Percentiles rank a stretch among this genome's conserved stretches.
Conservation (phyloP, 768 basidiomycete genomes). For the Russula griseocarnosa region DNA sequence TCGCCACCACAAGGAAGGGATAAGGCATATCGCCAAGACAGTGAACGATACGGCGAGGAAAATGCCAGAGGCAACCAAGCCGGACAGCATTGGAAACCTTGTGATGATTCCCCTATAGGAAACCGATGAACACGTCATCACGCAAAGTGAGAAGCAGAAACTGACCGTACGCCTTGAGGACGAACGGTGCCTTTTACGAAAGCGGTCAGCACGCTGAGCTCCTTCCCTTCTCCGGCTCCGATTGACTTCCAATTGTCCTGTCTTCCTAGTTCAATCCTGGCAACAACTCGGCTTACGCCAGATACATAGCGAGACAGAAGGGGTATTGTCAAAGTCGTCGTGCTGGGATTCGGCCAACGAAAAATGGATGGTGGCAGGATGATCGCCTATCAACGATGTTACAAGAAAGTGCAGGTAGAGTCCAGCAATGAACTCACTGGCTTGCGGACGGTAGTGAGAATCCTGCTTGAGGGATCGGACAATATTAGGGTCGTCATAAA, state of each 20-base stretch:
- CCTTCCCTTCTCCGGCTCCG: conserved; percentile 66
- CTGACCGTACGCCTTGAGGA: conserved; percentile 68
- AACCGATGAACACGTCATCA: conserved; percentile 9
- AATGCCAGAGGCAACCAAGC: conserved; percentile 39
- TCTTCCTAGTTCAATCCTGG: conserved; percentile 70
- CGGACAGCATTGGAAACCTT: conserved; percentile 60
- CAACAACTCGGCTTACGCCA: conserved; percentile 46
- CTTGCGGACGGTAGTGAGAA: conserved; percentile 55
- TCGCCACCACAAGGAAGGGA: conserved; percentile 35
- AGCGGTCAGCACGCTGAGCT: conserved; percentile 63
- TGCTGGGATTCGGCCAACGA: conserved; percentile 40
- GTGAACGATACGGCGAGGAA: conserved; percentile 39
- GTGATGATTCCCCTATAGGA: conserved; percentile 58
- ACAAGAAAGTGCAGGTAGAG: background rate
- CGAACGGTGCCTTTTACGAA: conserved; percentile 57
- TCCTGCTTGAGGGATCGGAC: conserved; percentile 56
- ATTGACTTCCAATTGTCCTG: conserved; percentile 67
- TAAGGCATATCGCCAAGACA: conserved; percentile 34
- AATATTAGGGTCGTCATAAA: conserved; percentile 74
- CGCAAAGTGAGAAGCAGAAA: background rate
- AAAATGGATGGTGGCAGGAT: conserved; percentile 44
- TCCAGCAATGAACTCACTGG: conserved; percentile 48
- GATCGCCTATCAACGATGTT: conserved; percentile 47
- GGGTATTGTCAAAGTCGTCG: conserved; percentile 49
- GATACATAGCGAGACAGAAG: conserved; percentile 54